Evolutionary conservation across 495 filamentous ascomycete species (phyloP).

Genomic region (Chaetomidium leptoderma): DNA sequence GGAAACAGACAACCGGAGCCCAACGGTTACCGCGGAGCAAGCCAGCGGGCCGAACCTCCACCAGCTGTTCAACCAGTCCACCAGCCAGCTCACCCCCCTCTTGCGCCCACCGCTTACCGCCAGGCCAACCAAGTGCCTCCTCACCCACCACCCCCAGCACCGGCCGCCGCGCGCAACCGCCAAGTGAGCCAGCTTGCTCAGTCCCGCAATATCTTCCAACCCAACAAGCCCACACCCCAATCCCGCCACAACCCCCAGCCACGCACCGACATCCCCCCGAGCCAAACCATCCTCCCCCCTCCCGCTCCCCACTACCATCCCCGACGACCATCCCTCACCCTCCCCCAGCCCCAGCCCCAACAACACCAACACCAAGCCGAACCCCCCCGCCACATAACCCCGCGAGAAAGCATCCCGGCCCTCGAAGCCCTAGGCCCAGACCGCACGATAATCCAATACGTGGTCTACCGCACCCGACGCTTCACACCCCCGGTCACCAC

Average conservation of each 20-base stretch:
- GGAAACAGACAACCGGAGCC: background rate
- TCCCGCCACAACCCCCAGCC: background rate
- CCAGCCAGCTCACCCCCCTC: background rate
- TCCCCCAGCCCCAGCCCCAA: background rate
- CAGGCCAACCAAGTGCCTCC: background rate
- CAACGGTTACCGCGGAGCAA: background rate
- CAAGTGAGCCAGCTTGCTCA: background rate
- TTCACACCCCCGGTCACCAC: background rate
- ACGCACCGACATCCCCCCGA: background rate
- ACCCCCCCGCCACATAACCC: background rate
- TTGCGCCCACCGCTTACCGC: background rate
- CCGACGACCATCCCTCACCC: background rate
- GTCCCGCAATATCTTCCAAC: constrained; percentile 8
- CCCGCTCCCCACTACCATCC: background rate
- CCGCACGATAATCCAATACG: constrained; percentile 6
- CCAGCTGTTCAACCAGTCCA: background rate
- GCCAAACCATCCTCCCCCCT: background rate
- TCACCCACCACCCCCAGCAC: background rate
- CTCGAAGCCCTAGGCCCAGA: background rate
- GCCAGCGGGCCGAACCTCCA: background rate
- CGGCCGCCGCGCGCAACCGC: background rate
- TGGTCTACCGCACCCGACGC: constrained; percentile 4
- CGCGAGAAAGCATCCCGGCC: background rate
- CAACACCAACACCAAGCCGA: background rate
- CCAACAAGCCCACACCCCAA: background rate